Base-by-base conservation (phyloP, 768 basidiomycete species). In the Candolleomyces aberdarensis region DNA sequence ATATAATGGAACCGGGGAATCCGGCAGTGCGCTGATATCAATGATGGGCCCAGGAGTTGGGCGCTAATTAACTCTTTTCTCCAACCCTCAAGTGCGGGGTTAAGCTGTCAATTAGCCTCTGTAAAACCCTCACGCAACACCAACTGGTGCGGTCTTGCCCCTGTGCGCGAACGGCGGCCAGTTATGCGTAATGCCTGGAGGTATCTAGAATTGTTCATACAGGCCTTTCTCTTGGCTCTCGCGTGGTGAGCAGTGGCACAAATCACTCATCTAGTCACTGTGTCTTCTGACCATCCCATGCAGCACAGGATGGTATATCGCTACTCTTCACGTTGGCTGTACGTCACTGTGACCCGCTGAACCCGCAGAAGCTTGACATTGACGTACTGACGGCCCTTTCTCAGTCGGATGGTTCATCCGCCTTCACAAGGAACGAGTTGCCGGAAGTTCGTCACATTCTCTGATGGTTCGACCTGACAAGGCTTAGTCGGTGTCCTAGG, bases 221-320 rank as follows among this genome's bases (percentile, higher is more conserved):
- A 36, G 11, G 36, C 36, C 11, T 36, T 36, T 36, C 3, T 36
- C 36, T 36, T 36, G 36, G 36, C 36, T 36, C 36, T 36, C 36
- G 36, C 44, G 6, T 46, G 19, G 15, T 46, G 44, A 17, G 44
- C 44, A 46, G 19, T 20, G 44, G 44, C 19, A 17, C 1, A 46
- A 17, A 46, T 46, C 17, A 31, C 32, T 54, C 52, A 14, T 32
- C 8, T 4, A 8, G 52, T 4, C 17, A 5, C 5, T 32, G 32
- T 14, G 14, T 11, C 19, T 31, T 15, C 9, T 39, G 15, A 22
- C 17, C 15, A 31, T 39, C 40, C 7, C 5, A 5, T 49, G 8
- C 43, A 61, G 55, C 32, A 20, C 47, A 11, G 60, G 55, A 3
- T 61, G 60, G 60, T 61, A 57, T 26, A 19, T 52, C 10, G 14